Conservation (phyloP, 495 filamentous ascomycete species). For the Aspergillus baeticus region DNA sequence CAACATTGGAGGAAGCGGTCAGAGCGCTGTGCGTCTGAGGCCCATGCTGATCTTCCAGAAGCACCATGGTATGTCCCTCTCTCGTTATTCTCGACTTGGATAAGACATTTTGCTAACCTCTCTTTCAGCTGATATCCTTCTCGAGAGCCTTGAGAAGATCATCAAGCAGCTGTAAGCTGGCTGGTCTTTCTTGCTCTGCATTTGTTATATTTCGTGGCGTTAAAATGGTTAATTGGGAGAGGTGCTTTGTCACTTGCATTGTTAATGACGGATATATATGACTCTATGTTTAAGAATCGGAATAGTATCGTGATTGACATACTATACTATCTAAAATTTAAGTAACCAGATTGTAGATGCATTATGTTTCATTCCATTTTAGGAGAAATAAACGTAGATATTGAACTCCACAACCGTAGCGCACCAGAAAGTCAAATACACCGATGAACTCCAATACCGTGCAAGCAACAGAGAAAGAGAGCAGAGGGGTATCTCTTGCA, state of each 20-base stretch:
- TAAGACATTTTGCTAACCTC: slow-evolving; percentile 23
- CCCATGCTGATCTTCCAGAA: slow-evolving; percentile 97
- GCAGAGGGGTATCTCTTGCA: slow-evolving; percentile 7
- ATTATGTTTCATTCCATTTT: too few relatives aligned
- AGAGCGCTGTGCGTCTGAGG: slow-evolving; percentile 75
- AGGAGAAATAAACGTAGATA: background rate
- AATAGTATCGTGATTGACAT: background rate
- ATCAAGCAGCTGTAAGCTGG: slow-evolving; percentile 54
- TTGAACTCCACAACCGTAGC: slow-evolving; percentile 10
- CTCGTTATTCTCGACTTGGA: background rate
- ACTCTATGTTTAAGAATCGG: slow-evolving; percentile 1
- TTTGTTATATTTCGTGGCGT: slow-evolving; percentile 14
- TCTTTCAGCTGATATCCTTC: slow-evolving; percentile 56
- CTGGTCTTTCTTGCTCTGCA: background rate
- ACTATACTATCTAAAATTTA: background rate
- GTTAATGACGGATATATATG: background rate
- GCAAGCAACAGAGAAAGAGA: slow-evolving; percentile 16
- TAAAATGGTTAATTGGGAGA: slow-evolving; percentile 1
- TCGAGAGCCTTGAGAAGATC: slow-evolving; percentile 75
- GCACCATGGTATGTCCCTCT: slow-evolving; percentile 68
- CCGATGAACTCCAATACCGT: slow-evolving; percentile 22
- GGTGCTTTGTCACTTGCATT: background rate
- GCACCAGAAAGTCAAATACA: background rate
- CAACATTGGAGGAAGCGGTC: slow-evolving; percentile 90
- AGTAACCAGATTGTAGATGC: background rate